phyloP scores from a whole-genome alignment of 495 filamentous ascomycete species.

The Penicillium manginii region DNA sequence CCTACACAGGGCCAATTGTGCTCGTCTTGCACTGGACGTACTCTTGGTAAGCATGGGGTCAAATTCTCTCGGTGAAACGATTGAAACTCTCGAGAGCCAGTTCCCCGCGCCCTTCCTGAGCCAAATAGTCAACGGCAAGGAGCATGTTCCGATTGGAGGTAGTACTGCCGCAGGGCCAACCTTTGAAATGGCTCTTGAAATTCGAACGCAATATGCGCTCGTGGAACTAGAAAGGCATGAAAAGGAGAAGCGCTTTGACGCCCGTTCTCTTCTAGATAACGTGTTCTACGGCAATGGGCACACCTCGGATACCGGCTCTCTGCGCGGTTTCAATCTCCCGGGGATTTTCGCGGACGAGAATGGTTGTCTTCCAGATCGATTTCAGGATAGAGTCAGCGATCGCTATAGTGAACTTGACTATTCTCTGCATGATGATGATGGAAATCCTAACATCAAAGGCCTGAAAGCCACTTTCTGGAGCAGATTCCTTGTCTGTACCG shows the following conservation, averaged over 20 bases:
- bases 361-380: conserved; percentile 37
- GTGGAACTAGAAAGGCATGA: conserved; percentile 31
- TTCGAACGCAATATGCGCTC: conserved; percentile 45
- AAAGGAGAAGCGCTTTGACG: conserved; percentile 30
- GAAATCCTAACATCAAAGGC: conserved; percentile 24
- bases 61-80: conserved; percentile 20
- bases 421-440: conserved; percentile 26
- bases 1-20: conserved; percentile 45
- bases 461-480: conserved; percentile 38
- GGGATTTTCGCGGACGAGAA: conserved; percentile 30
- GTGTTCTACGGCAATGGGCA: conserved; percentile 33
- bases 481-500: conserved; percentile 33
- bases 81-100: conserved; percentile 32
- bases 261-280: conserved; percentile 25
- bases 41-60: conserved; percentile 29
- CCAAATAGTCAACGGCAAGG: conserved; percentile 15
- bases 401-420: conserved; percentile 37
- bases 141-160: conserved; percentile 19
- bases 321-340: conserved; percentile 41
- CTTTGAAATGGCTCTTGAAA: conserved; percentile 43
- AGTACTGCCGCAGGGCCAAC: conserved; percentile 35
- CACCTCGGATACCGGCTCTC: conserved; percentile 20
- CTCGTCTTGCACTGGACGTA: conserved; percentile 37
- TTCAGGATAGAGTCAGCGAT: conserved; percentile 36
- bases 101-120: conserved; percentile 43